Conservation (phyloP, 192 early-diverging fungal species). For the Podila minutissima region DNA sequence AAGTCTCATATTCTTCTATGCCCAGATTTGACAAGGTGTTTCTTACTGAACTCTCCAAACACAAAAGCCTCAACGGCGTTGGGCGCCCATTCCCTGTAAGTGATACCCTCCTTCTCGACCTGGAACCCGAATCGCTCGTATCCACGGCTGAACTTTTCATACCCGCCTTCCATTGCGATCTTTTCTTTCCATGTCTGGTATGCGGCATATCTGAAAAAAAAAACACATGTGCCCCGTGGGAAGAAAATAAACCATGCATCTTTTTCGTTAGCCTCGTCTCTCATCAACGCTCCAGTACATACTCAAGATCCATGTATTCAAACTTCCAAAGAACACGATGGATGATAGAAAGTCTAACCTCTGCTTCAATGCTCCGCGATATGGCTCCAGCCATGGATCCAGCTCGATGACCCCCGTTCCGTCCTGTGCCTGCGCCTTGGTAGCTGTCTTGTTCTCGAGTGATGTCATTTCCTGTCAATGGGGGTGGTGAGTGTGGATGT, state of each 20-base stretch:
- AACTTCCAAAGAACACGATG: too few relatives aligned
- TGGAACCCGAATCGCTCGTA: constrained; percentile 88
- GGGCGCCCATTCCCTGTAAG: constrained; percentile 98
- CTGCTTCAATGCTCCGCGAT: constrained; percentile 64
- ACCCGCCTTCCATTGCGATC: constrained; percentile 83
- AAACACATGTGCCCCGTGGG: not conserved
- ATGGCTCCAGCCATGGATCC: constrained; percentile 86
- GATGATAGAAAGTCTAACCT: constrained; percentile 52
- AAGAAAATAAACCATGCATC: not conserved
- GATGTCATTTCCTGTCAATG: not conserved
- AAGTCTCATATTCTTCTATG: constrained; percentile 1
- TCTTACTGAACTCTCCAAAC: constrained; percentile 94
- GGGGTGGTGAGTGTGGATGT: not conserved
- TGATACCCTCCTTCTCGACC: constrained; percentile 69
- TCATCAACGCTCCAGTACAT: too few relatives aligned
- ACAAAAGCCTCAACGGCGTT: constrained; percentile 79
- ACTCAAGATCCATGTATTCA: too few relatives aligned
- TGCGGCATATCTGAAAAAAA: constrained; percentile 53
- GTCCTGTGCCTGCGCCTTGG: constrained; percentile 37
- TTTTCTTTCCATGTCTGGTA: constrained; percentile 76
- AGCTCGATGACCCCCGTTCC: constrained; percentile 73
- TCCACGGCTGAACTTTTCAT: constrained; percentile 84
- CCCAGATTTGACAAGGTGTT: not conserved
- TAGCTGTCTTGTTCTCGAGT: not conserved
- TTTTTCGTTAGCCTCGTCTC: too few relatives aligned